Conservation (phyloP, 176 grass and related monocot genomes). For the Aechmea fasciata region DNA sequence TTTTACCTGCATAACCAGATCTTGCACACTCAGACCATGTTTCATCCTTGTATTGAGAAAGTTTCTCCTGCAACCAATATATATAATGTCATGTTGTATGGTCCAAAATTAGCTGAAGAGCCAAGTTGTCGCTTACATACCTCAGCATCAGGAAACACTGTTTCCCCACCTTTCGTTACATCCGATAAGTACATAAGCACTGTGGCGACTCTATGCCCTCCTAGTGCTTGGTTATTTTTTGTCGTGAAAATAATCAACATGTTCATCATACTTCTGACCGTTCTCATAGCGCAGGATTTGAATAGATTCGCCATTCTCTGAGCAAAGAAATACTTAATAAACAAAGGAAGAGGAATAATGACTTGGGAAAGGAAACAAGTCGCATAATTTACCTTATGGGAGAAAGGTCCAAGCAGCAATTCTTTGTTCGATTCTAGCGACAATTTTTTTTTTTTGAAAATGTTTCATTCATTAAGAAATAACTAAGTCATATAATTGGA, state of each 20-base stretch:
- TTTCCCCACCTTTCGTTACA: constrained; percentile 80
- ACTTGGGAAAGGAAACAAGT: not conserved
- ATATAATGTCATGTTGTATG: constrained; percentile 8
- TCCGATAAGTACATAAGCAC: constrained; percentile 86
- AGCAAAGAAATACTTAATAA: constrained; percentile 12
- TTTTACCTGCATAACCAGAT: constrained; percentile 81
- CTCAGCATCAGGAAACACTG: constrained; percentile 74
- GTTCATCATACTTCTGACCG: constrained; percentile 83
- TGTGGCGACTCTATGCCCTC: constrained; percentile 77
- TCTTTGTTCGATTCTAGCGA: constrained; percentile 46
- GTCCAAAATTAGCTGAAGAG: constrained; percentile 1
- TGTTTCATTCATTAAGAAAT: too few relatives aligned
- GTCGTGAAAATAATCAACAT: constrained; percentile 85
- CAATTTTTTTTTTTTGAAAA: too few relatives aligned
- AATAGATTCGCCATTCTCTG: constrained; percentile 74
- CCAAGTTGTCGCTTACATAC: constrained; percentile 23
- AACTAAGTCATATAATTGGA: too few relatives aligned
- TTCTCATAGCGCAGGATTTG: constrained; percentile 81
- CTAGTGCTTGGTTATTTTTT: constrained; percentile 72
- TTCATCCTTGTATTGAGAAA: constrained; percentile 58
- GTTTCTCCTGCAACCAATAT: constrained; percentile 47
- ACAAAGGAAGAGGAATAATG: not conserved
- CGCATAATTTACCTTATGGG: constrained; percentile 40
- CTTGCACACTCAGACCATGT: constrained; percentile 75
- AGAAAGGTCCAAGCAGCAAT: constrained; percentile 78